Evolutionary conservation across 495 filamentous ascomycete species (phyloP), one percentile per base, ranked within the genome.

Genomic region (Aspergillus cristatus): DNA sequence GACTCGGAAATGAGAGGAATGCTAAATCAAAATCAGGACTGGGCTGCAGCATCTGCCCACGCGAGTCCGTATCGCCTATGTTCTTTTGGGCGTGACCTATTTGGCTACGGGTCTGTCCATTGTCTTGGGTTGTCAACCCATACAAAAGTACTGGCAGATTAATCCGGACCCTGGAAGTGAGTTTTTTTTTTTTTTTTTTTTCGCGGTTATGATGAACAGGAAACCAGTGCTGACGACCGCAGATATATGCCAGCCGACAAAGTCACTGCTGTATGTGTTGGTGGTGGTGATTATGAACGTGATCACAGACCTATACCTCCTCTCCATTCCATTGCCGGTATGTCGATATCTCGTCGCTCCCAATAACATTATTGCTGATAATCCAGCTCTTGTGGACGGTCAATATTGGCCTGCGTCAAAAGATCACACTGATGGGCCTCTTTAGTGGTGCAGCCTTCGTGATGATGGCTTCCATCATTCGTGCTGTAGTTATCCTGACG

Each of bases 361-460:
- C 4, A 24, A 8, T 24, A 8, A 24, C 4, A 4, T 4, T 24
- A 8, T 24, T 8, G 8, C 20, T 24, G 20, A 24, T 8, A 24
- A 8, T 4, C 4, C 20, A 24, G 20, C 53, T 77, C 2, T 52
- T 77, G 2, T 73, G 71, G 66, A 55, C 53, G 6, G 58, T 72
- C 3, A 60, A 67, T n/a, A 57, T 77, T 17, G 51, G 56, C 3
- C 36, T 51, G 32, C 45, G 50, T 16, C 58, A 62, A 34, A 78
- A 76, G 32, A 34, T 67, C 17, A 49, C 67, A 5, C 60, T 77
- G 0, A 38, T 74, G 32, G 40, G 62, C 15, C 67, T 78, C 41
- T 78, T 78, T 39, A 64, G 65, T 24, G 74, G 72, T 25, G 74
- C 70, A 18, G 48, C 70, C n/a, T 68, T 78, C 32, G 63, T 74